These are phyloP conservation scores for Penicillium chermesinum DNA, from an alignment of 495 filamentous ascomycete genomes.

Conservation along the genomic window DNA sequence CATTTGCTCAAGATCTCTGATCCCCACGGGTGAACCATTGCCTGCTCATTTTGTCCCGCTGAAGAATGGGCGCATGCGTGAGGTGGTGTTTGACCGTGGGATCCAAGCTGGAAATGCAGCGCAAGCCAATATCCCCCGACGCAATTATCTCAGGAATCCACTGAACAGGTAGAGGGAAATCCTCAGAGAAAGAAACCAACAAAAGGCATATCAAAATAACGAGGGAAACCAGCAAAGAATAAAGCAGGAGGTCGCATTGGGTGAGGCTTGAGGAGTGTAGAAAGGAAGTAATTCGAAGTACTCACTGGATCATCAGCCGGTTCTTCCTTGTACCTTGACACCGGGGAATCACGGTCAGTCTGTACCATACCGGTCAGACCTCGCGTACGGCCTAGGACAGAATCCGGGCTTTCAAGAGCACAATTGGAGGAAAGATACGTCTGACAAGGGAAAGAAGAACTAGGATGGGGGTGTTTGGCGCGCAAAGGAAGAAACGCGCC, in stretches of 20 bases:
- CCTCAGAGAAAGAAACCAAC: slow-evolving; percentile 6
- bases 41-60: not conserved
- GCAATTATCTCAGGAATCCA: too few species aligned
- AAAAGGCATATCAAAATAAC: too few species aligned
- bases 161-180: slow-evolving; percentile 9
- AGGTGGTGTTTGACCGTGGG: too few species aligned
- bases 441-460: slow-evolving; percentile 9
- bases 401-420: slow-evolving; percentile 7
- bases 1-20: too few species aligned
- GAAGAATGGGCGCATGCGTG: too few species aligned
- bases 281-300: slow-evolving; percentile 12
- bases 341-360: slow-evolving; percentile 39
- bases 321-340: slow-evolving; percentile 42
- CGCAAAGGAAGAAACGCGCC: slow-evolving; percentile 16
- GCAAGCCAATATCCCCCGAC: too few species aligned
- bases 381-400: slow-evolving; percentile 19
- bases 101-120: too few species aligned
- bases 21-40: too few species aligned
- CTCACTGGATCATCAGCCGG: slow-evolving; percentile 41
- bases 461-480: slow-evolving; percentile 13
- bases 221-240: slow-evolving; percentile 11
- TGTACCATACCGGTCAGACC: slow-evolving; percentile 47
- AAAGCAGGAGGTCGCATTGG: not conserved
- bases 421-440: slow-evolving; percentile 1
- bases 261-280: too few species aligned